phyloP scores from a whole-genome alignment of 2,329 filamentous ascomycete species.

The Nemania sp. region DNA sequence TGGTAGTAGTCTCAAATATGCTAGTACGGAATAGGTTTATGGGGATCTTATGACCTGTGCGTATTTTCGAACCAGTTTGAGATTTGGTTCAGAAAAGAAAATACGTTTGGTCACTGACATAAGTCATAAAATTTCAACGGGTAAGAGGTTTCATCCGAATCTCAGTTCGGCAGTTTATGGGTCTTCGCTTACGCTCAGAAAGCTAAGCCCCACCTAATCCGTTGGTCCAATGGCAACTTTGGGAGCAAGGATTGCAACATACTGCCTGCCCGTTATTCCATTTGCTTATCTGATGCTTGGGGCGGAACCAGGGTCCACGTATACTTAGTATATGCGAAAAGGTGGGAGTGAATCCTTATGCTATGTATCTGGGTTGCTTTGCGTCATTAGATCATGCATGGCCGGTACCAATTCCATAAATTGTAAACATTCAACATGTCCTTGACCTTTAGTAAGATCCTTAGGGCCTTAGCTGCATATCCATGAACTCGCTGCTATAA shows the following conservation, averaged over 20 bases:
- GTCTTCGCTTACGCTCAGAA: slow-evolving; percentile 5
- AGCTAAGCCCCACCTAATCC: slow-evolving; percentile 5
- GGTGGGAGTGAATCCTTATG: background rate
- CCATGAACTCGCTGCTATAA: slow-evolving; percentile 7
- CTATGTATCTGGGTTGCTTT: slow-evolving; percentile 3
- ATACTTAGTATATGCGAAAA: background rate
- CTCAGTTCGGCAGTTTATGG: slow-evolving; percentile 9
- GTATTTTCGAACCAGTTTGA: too few species aligned
- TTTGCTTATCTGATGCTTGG: slow-evolving; percentile 10
- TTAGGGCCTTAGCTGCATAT: background rate
- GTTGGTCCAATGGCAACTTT: slow-evolving; percentile 18
- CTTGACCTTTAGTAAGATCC: slow-evolving; percentile 17
- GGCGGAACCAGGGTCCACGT: background rate
- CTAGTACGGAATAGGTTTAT: too few species aligned
- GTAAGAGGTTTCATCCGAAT: too few species aligned
- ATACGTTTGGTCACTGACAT: too few species aligned
- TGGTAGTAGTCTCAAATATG: too few species aligned
- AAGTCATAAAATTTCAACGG: too few species aligned
- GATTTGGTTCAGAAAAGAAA: too few species aligned
- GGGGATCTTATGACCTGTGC: too few species aligned
- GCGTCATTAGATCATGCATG: slow-evolving; percentile 15
- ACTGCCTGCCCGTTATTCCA: slow-evolving; percentile 10
- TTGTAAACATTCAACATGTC: background rate
- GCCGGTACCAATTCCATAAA: slow-evolving; percentile 12
- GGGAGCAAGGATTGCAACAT: slow-evolving; percentile 22